Evolutionary conservation across 2,329 filamentous ascomycete genomes (phyloP).

Genomic region (Colletotrichum lini): DNA sequence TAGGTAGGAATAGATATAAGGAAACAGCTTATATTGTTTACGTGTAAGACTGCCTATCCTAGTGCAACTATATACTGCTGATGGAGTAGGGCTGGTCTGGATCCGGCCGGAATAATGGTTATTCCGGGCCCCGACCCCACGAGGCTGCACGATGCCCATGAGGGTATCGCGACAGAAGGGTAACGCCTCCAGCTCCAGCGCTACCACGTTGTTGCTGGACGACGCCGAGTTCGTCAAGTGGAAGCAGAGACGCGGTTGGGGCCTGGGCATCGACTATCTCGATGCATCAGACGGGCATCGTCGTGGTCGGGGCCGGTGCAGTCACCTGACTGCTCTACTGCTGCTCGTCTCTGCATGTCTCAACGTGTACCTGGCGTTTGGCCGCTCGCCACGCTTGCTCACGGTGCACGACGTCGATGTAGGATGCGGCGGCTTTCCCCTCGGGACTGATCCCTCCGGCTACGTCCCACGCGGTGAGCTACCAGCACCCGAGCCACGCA

Average conservation of each 20-base stretch:
- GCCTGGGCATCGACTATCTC: neutral
- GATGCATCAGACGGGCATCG: neutral
- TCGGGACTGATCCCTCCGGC: constrained; percentile 3
- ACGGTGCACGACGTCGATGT: constrained; percentile 14
- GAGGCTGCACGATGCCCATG: no score
- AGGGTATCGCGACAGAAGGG: no score
- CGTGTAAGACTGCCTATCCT: no score
- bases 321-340: neutral
- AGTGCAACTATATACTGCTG: no score
- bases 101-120: no score
- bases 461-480: constrained; percentile 3
- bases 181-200: neutral
- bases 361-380: neutral
- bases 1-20: no score
- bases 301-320: neutral
- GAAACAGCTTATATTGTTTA: no score
- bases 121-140: no score
- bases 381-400: neutral
- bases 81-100: no score
- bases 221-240: neutral
- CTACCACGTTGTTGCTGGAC: neutral
- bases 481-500: neutral
- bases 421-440: constrained; percentile 7
- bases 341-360: neutral
- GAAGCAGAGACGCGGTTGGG: neutral